Base-by-base conservation (phyloP, 164 flowering plant species). In the Buxus sempervirens region DNA sequence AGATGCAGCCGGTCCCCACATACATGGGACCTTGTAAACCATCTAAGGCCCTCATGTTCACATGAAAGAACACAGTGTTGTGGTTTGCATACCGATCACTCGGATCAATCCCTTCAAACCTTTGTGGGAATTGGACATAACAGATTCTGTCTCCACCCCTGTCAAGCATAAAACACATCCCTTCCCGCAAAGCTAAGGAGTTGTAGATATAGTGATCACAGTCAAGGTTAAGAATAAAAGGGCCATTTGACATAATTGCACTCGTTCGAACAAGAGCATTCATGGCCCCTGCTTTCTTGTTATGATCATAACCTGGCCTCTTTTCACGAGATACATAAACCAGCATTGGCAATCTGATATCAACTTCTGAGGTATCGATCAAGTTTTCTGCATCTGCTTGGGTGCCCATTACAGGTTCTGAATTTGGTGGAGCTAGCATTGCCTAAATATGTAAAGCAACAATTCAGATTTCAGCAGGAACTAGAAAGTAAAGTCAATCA, bases 211-310 rank as follows among this genome's bases (percentile, higher is more conserved):
- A 94, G 78, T 94, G 98, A 67, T 94, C 98, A 67, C 98, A 91
- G 69, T 94, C 98, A 7, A 94, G 87, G 68, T 94, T 94, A 2
- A 94, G 92, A 64, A 94, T 88, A 68, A 94, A 94, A 5, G 97
- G 90, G 1, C 98, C 97, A 72, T 94, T 94, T 0, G 98, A 94
- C 88, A 91, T 84, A 23, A 94, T 84, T 3, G 95, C 98, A 42
- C 93, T 87, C 0, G 97, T 82, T 69, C 97, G 81, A 20, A 94
- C 97, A 13, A 94, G 71, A 36, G 96, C 90, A 73, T 91, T 94
- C 98, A 94, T 91, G 32, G 98, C 97, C 53, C 98, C 96, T 23
- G 96, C 98, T 73, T 94, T 94, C 88, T 94, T 90, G 87, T 91
- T 94, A 83, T 94, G 97, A 72, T 94, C 98, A 70, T 84, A 94